These are phyloP conservation scores for Oryza australiensis DNA, from an alignment of 176 grass and related monocot species.

Conservation along the genomic window DNA sequence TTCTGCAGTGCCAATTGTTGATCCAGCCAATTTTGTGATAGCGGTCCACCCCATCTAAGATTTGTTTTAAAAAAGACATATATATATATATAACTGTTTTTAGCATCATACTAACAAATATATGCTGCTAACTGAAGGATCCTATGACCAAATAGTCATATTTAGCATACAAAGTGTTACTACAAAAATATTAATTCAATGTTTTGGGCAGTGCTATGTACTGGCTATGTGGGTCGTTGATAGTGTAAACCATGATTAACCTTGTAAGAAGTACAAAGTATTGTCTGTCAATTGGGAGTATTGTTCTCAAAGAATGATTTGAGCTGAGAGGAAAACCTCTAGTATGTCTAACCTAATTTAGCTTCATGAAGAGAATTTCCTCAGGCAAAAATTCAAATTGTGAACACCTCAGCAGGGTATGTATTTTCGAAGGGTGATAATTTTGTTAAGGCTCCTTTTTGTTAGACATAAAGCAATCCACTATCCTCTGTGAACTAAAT, in stretches of 20 bases:
- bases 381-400: constrained; percentile 1
- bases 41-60: constrained; percentile 91
- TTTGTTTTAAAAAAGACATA: constrained; percentile 21
- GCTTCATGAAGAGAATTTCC: constrained; percentile 7
- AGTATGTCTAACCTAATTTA: constrained; percentile 2
- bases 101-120: neutral
- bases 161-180: neutral
- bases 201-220: neutral
- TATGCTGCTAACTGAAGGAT: neutral
- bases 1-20: constrained; percentile 80
- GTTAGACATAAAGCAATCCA: neutral
- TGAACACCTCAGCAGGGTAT: neutral
- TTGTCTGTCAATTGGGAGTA: constrained; percentile 2
- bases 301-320: neutral
- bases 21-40: constrained; percentile 87
- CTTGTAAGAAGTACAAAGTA: neutral
- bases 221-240: neutral
- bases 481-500: constrained; percentile 26
- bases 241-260: neutral
- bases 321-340: constrained; percentile 10
- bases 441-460: neutral
- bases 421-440: constrained; percentile 23
- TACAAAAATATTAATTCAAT: constrained; percentile 2
- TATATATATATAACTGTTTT: neutral
- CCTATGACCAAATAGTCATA: constrained; percentile 1